Evolutionary conservation across 1,284 basidiomycete genomes (phyloP).

Genomic region (Termitomyces sp.): DNA sequence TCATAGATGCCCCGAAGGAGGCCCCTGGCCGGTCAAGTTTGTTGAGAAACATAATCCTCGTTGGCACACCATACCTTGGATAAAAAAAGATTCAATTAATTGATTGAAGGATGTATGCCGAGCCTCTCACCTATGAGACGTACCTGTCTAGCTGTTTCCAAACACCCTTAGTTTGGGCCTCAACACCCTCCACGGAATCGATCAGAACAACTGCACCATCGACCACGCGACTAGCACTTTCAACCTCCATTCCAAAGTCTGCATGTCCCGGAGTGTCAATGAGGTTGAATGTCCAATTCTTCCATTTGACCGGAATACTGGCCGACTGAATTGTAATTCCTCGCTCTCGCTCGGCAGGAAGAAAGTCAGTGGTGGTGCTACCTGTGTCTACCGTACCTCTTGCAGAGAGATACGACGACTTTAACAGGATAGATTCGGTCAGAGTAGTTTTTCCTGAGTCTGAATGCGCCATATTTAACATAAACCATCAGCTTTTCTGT

Average conservation of each 20-base stretch:
- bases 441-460: conserved; percentile 91
- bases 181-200: conserved; percentile 88
- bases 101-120: background rate
- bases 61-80: conserved; percentile 69
- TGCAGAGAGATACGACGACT: conserved; percentile 67
- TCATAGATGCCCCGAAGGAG: conserved; percentile 65
- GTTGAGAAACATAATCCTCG: conserved; percentile 80
- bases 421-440: conserved; percentile 81
- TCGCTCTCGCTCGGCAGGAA: conserved; percentile 83
- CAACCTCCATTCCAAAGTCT: conserved; percentile 93
- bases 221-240: conserved; percentile 84
- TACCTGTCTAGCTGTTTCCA: conserved; percentile 84
- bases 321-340: conserved; percentile 92
- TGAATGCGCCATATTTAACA: conserved; percentile 24
- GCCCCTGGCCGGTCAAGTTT: conserved; percentile 85
- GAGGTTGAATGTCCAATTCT: conserved; percentile 77
- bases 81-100: conserved; percentile 4
- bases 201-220: conserved; percentile 86
- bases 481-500: background rate
- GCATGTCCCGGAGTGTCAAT: conserved; percentile 91
- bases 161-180: conserved; percentile 85
- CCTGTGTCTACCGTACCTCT: conserved; percentile 85
- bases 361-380: conserved; percentile 86
- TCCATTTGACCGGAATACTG: conserved; percentile 88
- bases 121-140: conserved; percentile 30